phyloP scores from a whole-genome alignment of 1,284 basidiomycete genomes.

The Melampsora americana region DNA sequence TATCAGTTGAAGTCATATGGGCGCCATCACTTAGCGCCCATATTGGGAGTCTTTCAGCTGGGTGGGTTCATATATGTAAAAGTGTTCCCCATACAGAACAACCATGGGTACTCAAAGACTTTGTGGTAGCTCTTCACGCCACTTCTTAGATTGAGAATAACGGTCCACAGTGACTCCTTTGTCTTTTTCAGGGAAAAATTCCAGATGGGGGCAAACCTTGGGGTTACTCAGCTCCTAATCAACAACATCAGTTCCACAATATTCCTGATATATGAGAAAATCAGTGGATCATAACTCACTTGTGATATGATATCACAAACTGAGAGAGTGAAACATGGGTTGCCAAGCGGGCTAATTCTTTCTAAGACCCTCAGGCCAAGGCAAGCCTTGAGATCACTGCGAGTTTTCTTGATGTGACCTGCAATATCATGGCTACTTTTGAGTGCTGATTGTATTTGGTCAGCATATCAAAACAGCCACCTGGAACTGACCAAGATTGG shows the following conservation, averaged over 20 bases:
- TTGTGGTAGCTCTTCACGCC: neutral
- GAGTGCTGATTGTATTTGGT: too few relatives aligned
- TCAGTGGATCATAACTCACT: neutral
- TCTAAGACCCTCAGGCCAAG: neutral
- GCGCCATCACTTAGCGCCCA: too few relatives aligned
- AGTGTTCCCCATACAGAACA: neutral
- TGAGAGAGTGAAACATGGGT: neutral
- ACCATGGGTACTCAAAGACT: conserved; percentile 16
- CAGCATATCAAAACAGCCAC: too few relatives aligned
- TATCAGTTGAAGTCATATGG: too few relatives aligned
- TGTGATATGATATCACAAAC: neutral
- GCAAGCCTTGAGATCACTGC: neutral
- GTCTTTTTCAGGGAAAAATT: conserved; percentile 5
- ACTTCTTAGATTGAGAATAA: conserved; percentile 17
- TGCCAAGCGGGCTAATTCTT: neutral
- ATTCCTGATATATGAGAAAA: neutral
- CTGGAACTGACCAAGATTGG: too few relatives aligned
- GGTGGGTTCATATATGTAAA: conserved; percentile 1
- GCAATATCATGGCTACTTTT: too few relatives aligned
- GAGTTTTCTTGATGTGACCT: neutral
- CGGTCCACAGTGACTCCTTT: neutral
- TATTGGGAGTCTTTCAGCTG: neutral
- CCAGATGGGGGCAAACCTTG: neutral
- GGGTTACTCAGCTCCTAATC: neutral
- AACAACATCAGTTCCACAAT: neutral